Evolutionary conservation across 139 green algal species (phyloP), one percentile per base, ranked within the genome.

Genomic region (Chara braunii): DNA sequence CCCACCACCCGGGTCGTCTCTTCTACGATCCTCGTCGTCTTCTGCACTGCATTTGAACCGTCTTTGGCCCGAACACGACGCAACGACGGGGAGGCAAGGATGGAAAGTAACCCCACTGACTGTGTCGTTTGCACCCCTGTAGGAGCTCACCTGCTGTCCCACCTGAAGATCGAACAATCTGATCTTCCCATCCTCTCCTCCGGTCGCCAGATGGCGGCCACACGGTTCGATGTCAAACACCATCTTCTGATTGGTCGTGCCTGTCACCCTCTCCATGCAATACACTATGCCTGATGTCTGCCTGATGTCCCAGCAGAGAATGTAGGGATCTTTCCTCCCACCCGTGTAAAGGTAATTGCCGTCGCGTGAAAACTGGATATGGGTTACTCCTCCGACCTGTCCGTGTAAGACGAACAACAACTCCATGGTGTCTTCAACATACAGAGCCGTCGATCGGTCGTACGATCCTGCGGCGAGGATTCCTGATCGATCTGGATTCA

Each of bases 251-350:
- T 96, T 96, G 28, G 90, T 96, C 33, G 11, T 55, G 0, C 23
- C 45, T 0, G 72, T 85, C 26, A 70, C 50, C 0, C 88, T 72
- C 29, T 61, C 36, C 60, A 95, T 51, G 33, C 51, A 7, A 33
- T 76, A 64, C 26, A 76, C 30, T 8, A 8, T 33, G 12, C 18
- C 78, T 24, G 57, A 60, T 1, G 75, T 81, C 60, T 84, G 64
- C 3, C 90, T 78, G 22, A 95, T 59, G 51, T 96, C 90, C 90
- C 90, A 96, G 81, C 88, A 95, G 3, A 85, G 53, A 29, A 96
- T 83, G 24, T 75, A 32, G 11, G 36, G 31, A 64, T 96, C 89
- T 52, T 68, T 80, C 0, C 90, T 77, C 0, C 87, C 90, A 1
- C 88, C 88, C 3, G 76, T 89, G 80, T 90, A 94, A 34, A 96